phyloP scores from a whole-genome alignment of 1,284 basidiomycete species.

The Stereum hirsutum region DNA sequence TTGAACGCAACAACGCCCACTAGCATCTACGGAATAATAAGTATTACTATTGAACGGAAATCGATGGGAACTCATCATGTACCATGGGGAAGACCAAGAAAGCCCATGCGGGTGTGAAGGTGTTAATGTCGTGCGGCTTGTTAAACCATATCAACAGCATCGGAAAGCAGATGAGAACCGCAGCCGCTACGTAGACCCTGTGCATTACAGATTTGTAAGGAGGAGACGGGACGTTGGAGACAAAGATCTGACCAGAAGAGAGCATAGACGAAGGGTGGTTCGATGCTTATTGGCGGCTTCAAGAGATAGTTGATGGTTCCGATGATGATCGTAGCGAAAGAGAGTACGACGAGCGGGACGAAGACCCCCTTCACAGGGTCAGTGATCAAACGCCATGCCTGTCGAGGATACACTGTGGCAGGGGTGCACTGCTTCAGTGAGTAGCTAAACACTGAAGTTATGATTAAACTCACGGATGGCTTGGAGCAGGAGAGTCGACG shows the following conservation, averaged over 20 bases:
- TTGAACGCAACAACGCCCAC: conserved; percentile 40
- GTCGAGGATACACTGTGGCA: conserved; percentile 30
- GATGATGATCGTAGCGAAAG: conserved; percentile 41
- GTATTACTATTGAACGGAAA: conserved; percentile 3
- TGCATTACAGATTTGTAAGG: too few relatives aligned
- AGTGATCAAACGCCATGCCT: conserved; percentile 30
- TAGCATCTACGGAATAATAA: conserved; percentile 27
- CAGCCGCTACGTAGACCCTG: conserved; percentile 34
- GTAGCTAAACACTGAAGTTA: neutral
- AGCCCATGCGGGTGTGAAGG: conserved; percentile 39
- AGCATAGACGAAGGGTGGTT: conserved; percentile 17
- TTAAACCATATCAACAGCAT: conserved; percentile 47
- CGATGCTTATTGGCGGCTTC: conserved; percentile 20
- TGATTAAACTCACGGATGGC: conserved; percentile 24
- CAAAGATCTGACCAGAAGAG: conserved; percentile 31
- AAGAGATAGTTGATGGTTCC: conserved; percentile 38
- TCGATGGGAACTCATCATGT: conserved; percentile 12
- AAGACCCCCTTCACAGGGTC: conserved; percentile 38
- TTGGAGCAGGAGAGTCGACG: conserved; percentile 30
- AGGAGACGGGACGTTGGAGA: too few relatives aligned
- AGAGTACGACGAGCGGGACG: conserved; percentile 34
- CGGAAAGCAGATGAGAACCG: conserved; percentile 33
- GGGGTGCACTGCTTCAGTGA: neutral
- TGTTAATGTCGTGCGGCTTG: conserved; percentile 32
- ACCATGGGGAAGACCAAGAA: conserved; percentile 41